Percentiles rank a stretch among this genome's conserved stretches.
phyloP scores from a whole-genome alignment of 441 rosid genomes.

The Cnidoscolus chayamansa region DNA sequence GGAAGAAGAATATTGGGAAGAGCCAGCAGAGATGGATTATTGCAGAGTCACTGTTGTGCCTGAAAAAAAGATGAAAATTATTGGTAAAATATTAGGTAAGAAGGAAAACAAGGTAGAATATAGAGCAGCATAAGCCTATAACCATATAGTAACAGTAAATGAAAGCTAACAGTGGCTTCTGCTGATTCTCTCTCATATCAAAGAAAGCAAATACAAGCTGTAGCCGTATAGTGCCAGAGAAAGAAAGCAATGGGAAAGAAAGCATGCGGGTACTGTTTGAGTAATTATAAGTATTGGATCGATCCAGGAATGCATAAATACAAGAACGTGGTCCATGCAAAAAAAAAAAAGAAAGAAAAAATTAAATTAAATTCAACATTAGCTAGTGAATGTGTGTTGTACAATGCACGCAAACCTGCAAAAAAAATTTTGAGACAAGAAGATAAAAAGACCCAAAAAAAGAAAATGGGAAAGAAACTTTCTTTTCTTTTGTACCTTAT shows the following conservation, averaged over 20 bases:
- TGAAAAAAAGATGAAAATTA: too few relatives aligned
- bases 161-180: neutral
- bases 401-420: constrained; percentile 15
- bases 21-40: too few relatives aligned
- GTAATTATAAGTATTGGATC: neutral
- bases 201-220: neutral
- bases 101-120: too few relatives aligned
- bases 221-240: constrained; percentile 19
- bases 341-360: too few relatives aligned
- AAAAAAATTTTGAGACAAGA: neutral
- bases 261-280: constrained; percentile 19
- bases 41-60: too few relatives aligned
- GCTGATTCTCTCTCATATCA: neutral
- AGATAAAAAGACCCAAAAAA: constrained; percentile 1
- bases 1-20: too few relatives aligned
- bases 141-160: neutral
- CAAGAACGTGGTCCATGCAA: constrained; percentile 34
- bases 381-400: neutral
- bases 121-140: neutral
- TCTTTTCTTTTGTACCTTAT: constrained; percentile 13
- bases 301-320: constrained; percentile 11
- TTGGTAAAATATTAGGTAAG: too few relatives aligned
- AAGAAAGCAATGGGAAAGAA: neutral
- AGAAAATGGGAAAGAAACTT: constrained; percentile 5
- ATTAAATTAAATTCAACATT: too few relatives aligned